Conservation (phyloP, 2,329 filamentous ascomycete species). For the Teratosphaeria zuluensis region DNA sequence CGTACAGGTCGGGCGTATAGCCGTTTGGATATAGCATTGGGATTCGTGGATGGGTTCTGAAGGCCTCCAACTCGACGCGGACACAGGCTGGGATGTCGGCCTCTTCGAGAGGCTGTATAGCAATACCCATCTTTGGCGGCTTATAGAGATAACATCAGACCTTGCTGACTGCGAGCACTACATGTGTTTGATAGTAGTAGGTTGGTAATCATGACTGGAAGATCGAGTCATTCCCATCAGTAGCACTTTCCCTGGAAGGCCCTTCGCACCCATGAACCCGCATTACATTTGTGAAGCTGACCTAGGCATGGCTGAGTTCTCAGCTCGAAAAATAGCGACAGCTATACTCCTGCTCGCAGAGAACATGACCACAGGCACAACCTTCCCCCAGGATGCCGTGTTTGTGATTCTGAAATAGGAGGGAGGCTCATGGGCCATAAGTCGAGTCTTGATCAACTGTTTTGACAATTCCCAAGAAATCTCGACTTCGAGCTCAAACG, state of each 20-base stretch:
- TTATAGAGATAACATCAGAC: background rate
- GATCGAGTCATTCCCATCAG: background rate
- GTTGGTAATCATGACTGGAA: background rate
- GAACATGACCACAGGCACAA: too few species aligned
- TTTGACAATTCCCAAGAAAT: background rate
- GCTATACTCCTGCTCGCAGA: too few species aligned
- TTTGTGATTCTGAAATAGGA: background rate
- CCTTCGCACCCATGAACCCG: background rate
- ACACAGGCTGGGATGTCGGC: slow-evolving; percentile 14
- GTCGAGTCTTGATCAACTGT: background rate
- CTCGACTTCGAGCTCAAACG: background rate
- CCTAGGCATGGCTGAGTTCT: too few species aligned
- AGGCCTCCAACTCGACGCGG: slow-evolving; percentile 17
- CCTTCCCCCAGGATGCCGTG: background rate
- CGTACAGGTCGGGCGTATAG: slow-evolving; percentile 16
- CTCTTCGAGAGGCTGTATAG: slow-evolving; percentile 8
- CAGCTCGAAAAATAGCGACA: too few species aligned
- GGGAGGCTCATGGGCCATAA: background rate
- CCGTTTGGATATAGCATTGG: slow-evolving; percentile 17
- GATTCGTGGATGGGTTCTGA: slow-evolving; percentile 15
- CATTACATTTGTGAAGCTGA: too few species aligned
- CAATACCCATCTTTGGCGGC: slow-evolving; percentile 8
- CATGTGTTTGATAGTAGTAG: background rate
- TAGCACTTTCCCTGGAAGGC: background rate
- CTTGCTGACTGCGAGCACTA: background rate